Conservation (phyloP, 306 rosid genomes). For the Medicago ruthenica region DNA sequence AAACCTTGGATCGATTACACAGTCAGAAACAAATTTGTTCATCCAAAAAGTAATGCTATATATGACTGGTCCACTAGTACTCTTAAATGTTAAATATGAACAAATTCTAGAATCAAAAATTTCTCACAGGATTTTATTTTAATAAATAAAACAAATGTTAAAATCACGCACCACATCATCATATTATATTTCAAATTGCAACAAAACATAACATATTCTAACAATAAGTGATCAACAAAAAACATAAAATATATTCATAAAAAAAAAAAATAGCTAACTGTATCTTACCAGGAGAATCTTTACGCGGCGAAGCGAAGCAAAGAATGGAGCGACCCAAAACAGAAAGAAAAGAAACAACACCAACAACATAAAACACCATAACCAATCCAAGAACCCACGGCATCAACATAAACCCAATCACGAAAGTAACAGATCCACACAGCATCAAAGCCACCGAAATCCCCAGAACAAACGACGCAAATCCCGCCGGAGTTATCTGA, state of each 20-base stretch:
- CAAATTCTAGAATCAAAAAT: too few species aligned
- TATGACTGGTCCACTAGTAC: neutral
- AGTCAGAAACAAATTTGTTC: neutral
- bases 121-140: too few species aligned
- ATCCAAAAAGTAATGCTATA: neutral
- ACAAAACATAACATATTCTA: too few species aligned
- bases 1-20: neutral
- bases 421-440: conserved; percentile 91
- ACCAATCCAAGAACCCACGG: conserved; percentile 89
- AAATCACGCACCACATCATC: too few species aligned
- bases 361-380: conserved; percentile 75
- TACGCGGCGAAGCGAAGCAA: conserved; percentile 65
- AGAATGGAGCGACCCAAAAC: conserved; percentile 73
- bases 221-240: too few species aligned
- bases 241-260: too few species aligned
- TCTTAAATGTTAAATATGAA: neutral
- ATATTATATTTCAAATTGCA: too few species aligned
- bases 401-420: conserved; percentile 86
- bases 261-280: too few species aligned
- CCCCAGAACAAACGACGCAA: conserved; percentile 81
- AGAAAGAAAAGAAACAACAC: conserved; percentile 67
- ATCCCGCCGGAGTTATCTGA: conserved; percentile 74
- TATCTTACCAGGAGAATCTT: conserved; percentile 75
- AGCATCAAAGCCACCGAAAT: conserved; percentile 88
- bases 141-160: too few species aligned